phyloP scores from a whole-genome alignment of 352 stramenopile genomes.

The Globisporangium sylvaticum region DNA sequence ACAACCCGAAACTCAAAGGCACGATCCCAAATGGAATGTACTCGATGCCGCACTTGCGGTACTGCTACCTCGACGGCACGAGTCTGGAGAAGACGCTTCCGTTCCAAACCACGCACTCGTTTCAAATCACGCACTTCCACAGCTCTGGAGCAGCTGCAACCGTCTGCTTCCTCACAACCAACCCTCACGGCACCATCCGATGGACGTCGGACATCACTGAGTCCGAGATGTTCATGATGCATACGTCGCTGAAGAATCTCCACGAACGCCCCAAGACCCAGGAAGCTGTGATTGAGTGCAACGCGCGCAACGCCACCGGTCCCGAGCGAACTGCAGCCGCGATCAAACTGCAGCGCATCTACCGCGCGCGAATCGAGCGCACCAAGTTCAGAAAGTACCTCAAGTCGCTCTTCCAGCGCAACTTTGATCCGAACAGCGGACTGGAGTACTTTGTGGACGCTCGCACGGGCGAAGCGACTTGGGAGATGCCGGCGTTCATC shows the following conservation, averaged over 20 bases:
- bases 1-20: constrained; percentile 44
- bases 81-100: constrained; percentile 39
- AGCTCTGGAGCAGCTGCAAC: constrained; percentile 24
- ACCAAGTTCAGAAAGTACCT: constrained; percentile 58
- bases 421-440: constrained; percentile 38
- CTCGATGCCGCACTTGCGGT: constrained; percentile 42
- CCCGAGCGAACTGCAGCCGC: constrained; percentile 52
- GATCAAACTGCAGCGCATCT: constrained; percentile 69
- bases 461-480: constrained; percentile 57
- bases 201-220: constrained; percentile 59
- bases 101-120: constrained; percentile 38
- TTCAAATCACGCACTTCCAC: constrained; percentile 60
- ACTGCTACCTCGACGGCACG: constrained; percentile 66
- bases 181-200: constrained; percentile 19
- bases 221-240: constrained; percentile 50
- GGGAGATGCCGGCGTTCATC: constrained; percentile 37
- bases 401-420: constrained; percentile 49
- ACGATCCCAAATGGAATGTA: constrained; percentile 27
- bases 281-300: constrained; percentile 25
- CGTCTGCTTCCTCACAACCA: constrained; percentile 40
- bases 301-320: constrained; percentile 55
- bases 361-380: constrained; percentile 56
- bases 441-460: constrained; percentile 60
- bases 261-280: constrained; percentile 23
- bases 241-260: constrained; percentile 38